Evolutionary conservation across 2,329 filamentous ascomycete genomes (phyloP), one percentile per base, ranked within the genome.

Genomic region (Xylaria sp.): DNA sequence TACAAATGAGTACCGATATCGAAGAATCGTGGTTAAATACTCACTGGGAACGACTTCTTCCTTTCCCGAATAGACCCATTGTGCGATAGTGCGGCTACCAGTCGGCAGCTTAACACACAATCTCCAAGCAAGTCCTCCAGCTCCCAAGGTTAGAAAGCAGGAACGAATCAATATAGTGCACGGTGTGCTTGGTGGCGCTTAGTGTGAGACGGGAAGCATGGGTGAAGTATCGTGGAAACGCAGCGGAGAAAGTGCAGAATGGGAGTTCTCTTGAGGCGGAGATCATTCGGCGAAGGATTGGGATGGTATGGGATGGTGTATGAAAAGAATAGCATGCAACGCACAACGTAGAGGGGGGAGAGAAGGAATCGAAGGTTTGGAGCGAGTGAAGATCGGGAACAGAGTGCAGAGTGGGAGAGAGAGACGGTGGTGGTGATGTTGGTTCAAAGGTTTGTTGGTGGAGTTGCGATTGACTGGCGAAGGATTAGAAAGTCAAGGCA

Each of bases 31-130:
- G 20, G 23, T 6, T 48, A 63, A 45, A 57, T 13, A 69, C 70
- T 70, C 65, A 72, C 71, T 55, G 68, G 9, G 68, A 67, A 46
- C 65, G 71, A 56, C 12, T 12, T 23, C 69, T 69, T 53, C 56
- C 63, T 55, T 60, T 72, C 15, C 32, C 36, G n/a, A 70, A 66
- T 2, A 68, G 50, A 18, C 57, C 66, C 71, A 72, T 72, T 13
- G 32, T 23, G 50, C 12, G n/a, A n/a, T n/a, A 55, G 30, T 36
- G 12, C 18, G 28, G 30, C 4, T 15, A 15, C 15, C 5, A 55
- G 6, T 36, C 8, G 18, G 18, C 20, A 15, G n/a, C 30, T 18
- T 18, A 41, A 34, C n/a, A n/a, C 23, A 59, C 34, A 7, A 58
- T 10, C 18, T 32, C n/a, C 23, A 15, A 63, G 60, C 25, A 23